Base-by-base conservation (phyloP, 2,329 filamentous ascomycete species). In the Xylaria sp. region DNA sequence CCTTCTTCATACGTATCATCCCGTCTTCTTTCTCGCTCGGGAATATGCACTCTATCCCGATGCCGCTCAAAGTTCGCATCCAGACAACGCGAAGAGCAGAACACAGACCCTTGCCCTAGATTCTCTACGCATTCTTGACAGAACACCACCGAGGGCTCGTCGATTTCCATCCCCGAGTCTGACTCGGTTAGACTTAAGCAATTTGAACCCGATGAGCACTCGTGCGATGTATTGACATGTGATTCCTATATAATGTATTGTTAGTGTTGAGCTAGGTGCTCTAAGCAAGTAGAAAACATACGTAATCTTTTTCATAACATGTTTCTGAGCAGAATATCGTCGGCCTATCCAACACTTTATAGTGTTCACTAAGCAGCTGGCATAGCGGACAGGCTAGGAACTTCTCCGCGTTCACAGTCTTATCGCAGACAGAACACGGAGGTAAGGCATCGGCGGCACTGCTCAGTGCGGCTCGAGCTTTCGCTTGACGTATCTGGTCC, bases 271-370 rank as follows among this genome's bases (percentile, higher is more conserved):
- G 41, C 15, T 25, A 60, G 10, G 37, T 55, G 20, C 25, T 31
- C 10, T n/a, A 25, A 20, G 46, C 3, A 65, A 50, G 50, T 6
- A 41, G n/a, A 9, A 46, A 46, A 80, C 83, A 75, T 76, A 86
- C 85, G 58, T 82, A 80, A 59, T 80, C 81, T 48, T 80, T 77
- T 7, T 80, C 75, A 34, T 78, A 78, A 70, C 84, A 86, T 28
- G 77, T 77, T 7, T 82, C 78, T 0, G 83, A 84, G 74, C 84
- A 86, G 71, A 84, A 87, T 8, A 84, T 75, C 1, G 81, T 82
- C 65, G 83, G 72, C 37, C 76, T 76, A 59, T 77, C 75, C 10
- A 69, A 69, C 3, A 82, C 77, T 13, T 81, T 81, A 67, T 82
- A 78, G 48, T 82, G 77, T 13, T 75, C 73, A 12, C 76, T 69